Percentiles rank a stretch among this genome's conserved stretches.
These are phyloP conservation scores for Rhodotorula taiwanensis DNA, from an alignment of 768 basidiomycete genomes.

Conservation along the genomic window DNA sequence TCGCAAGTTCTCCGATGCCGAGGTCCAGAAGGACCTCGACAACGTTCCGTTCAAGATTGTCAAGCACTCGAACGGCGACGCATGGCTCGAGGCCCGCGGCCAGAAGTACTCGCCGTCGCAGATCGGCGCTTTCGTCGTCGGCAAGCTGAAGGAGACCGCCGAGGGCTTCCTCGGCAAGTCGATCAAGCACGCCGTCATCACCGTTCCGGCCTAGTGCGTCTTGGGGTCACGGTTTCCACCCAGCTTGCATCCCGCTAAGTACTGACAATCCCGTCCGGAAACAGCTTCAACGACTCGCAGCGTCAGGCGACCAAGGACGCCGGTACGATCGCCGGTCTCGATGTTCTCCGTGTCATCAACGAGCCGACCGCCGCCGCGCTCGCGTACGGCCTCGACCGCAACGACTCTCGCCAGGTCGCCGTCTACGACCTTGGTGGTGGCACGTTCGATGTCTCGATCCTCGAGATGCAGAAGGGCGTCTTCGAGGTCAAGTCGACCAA, in stretches of 20 bases:
- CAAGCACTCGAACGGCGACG: slow-evolving; percentile 50
- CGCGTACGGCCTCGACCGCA: slow-evolving; percentile 84
- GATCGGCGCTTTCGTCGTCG: slow-evolving; percentile 53
- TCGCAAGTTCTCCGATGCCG: slow-evolving; percentile 82
- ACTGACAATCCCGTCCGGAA: slow-evolving; percentile 88
- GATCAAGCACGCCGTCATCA: slow-evolving; percentile 67
- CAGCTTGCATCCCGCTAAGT: neutral
- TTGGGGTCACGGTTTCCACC: neutral
- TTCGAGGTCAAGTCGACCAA: slow-evolving; percentile 99
- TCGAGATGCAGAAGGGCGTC: slow-evolving; percentile 99
- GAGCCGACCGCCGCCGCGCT: slow-evolving; percentile 98
- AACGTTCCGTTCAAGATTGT: slow-evolving; percentile 58
- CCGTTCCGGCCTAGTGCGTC: slow-evolving; percentile 8
- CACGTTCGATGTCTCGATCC: slow-evolving; percentile 98
- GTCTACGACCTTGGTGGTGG: slow-evolving; percentile 98
- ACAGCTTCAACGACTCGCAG: slow-evolving; percentile 90
- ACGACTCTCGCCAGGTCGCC: slow-evolving; percentile 78
- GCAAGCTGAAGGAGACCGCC: slow-evolving; percentile 94
- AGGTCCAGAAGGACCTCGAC: slow-evolving; percentile 81
- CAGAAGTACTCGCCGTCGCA: slow-evolving; percentile 61
- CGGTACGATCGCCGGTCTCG: slow-evolving; percentile 92
- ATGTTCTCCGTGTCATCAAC: slow-evolving; percentile 96
- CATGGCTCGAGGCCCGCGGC: slow-evolving; percentile 71
- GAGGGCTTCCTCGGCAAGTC: slow-evolving; percentile 87
- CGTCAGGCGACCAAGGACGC: slow-evolving; percentile 98